These are phyloP conservation scores for Oryza officinalis DNA, from an alignment of 176 grass and related monocot genomes.

Conservation along the genomic window DNA sequence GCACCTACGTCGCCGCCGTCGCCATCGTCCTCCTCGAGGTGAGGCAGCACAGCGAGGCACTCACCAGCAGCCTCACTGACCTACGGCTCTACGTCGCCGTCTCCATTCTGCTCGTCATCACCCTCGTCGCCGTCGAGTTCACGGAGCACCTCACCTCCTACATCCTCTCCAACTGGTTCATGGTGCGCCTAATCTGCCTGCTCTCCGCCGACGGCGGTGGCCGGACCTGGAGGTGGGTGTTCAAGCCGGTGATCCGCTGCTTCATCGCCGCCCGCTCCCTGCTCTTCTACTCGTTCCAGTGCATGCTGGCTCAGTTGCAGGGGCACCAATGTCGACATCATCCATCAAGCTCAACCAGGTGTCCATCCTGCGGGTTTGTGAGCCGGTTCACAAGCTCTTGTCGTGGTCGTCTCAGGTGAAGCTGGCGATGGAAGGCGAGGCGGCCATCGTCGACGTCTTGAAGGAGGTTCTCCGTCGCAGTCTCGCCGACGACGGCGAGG, in stretches of 20 bases:
- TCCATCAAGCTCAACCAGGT: slow-evolving; percentile 12
- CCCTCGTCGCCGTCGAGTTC: slow-evolving; percentile 11
- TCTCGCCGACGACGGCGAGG: no score
- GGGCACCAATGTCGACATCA: background rate
- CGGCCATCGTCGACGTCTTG: background rate
- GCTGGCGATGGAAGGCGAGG: background rate
- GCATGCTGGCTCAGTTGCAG: background rate
- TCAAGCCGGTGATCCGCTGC: background rate
- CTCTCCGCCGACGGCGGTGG: rapidly evolving
- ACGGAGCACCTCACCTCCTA: background rate
- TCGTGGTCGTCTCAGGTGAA: background rate
- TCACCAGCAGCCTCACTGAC: no score
- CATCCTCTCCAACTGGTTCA: slow-evolving; percentile 15
- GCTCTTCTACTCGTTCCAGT: background rate
- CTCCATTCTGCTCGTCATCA: background rate
- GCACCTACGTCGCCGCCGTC: background rate
- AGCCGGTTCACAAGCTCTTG: background rate
- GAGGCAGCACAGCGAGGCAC: no score
- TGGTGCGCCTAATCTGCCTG: slow-evolving; percentile 22
- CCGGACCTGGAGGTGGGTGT: rapidly evolving
- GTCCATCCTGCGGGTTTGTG: background rate
- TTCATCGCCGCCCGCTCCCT: background rate
- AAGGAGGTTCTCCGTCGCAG: background rate
- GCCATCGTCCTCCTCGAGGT: background rate
- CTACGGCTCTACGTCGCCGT: background rate